Evolutionary conservation across 495 filamentous ascomycete species (phyloP).

Genomic region (Daldinia loculata): DNA sequence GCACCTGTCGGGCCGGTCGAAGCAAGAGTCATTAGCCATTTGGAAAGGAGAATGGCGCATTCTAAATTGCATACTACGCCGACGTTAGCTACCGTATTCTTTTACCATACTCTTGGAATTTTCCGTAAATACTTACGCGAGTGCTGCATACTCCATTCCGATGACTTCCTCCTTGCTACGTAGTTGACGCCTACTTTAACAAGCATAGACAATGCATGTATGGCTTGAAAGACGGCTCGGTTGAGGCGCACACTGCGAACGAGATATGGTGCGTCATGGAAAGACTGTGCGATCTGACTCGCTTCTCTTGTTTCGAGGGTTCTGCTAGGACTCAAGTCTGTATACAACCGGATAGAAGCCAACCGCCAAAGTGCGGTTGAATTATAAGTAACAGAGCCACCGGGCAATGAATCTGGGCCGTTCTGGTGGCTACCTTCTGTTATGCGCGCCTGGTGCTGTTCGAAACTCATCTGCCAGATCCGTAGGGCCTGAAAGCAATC

Average conservation of each 20-base stretch:
- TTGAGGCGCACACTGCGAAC: constrained; percentile 65
- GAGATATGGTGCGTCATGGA: constrained; percentile 66
- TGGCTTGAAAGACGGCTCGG: constrained; percentile 70
- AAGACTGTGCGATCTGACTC: constrained; percentile 64
- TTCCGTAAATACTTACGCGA: constrained; percentile 53
- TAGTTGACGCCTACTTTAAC: constrained; percentile 74
- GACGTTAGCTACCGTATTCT: constrained; percentile 15
- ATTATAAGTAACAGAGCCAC: constrained; percentile 71
- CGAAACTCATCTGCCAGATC: constrained; percentile 70
- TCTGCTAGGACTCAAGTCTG: constrained; percentile 69
- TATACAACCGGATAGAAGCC: constrained; percentile 73
- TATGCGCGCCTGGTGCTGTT: constrained; percentile 57
- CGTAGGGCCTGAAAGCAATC: constrained; percentile 67
- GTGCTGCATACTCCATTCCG: constrained; percentile 77
- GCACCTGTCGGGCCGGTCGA: constrained; percentile 55
- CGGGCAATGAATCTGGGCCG: constrained; percentile 54
- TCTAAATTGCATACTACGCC: constrained; percentile 69
- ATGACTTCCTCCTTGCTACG: constrained; percentile 72
- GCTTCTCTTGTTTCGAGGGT: constrained; percentile 70
- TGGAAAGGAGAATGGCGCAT: constrained; percentile 71
- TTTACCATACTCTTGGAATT: neutral
- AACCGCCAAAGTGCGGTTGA: constrained; percentile 71
- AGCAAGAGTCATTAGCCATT: constrained; percentile 58
- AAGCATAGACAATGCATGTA: constrained; percentile 73
- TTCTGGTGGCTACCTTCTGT: constrained; percentile 50